These are phyloP conservation scores for Corniculantispora saksenae DNA, from an alignment of 2,329 filamentous ascomycete species.

Conservation along the genomic window DNA sequence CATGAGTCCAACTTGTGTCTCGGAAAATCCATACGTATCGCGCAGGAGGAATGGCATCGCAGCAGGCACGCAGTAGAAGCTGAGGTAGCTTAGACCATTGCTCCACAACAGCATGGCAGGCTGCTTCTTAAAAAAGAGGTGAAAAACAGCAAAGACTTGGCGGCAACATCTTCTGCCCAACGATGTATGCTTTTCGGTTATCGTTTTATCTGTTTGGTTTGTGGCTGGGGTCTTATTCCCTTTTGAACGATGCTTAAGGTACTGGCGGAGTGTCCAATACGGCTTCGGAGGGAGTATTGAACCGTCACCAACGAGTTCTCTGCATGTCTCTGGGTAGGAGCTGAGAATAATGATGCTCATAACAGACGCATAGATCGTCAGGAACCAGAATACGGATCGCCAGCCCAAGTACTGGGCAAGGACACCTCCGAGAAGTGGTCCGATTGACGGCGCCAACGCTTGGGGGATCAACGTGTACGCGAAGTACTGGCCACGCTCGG, in stretches of 20 bases:
- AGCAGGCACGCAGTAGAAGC: conserved; percentile 50
- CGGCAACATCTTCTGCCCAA: conserved; percentile 27
- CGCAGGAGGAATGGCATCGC: conserved; percentile 45
- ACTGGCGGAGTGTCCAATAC: conserved; percentile 38
- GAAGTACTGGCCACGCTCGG: conserved; percentile 62
- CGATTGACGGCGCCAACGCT: conserved; percentile 49
- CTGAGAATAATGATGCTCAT: conserved; percentile 44
- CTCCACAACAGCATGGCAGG: conserved; percentile 47
- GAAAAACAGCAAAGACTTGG: conserved; percentile 42
- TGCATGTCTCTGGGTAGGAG: conserved; percentile 56
- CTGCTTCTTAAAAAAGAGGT: conserved; percentile 43
- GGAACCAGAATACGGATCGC: conserved; percentile 63
- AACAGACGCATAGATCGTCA: conserved; percentile 47
- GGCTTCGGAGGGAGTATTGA: conserved; percentile 42
- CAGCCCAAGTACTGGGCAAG: conserved; percentile 58
- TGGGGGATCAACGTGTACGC: conserved; percentile 50
- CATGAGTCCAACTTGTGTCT: conserved; percentile 54
- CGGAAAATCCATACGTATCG: conserved; percentile 59
- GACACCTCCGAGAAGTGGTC: conserved; percentile 61
- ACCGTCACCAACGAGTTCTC: conserved; percentile 53
- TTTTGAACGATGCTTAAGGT: conserved; percentile 23
- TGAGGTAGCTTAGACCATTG: conserved; percentile 47
- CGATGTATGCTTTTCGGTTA: conserved; percentile 11
- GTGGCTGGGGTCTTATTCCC: conserved; percentile 18
- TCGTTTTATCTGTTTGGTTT: neutral